Evolutionary conservation across 139 green algal species (phyloP).

Genomic region (Chlorella sp.): DNA sequence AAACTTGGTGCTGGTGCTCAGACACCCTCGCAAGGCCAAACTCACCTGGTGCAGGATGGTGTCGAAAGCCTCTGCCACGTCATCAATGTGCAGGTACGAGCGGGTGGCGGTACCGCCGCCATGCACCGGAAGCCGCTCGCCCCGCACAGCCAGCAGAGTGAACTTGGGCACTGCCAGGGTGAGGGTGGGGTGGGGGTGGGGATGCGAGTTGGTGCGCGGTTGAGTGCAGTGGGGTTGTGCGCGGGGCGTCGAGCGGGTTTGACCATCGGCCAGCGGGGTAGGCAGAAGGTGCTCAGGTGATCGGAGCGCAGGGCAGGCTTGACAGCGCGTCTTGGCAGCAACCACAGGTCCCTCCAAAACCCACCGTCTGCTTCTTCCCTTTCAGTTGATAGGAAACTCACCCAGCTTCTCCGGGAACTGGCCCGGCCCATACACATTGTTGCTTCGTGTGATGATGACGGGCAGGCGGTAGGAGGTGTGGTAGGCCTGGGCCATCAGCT

Average conservation of each 20-base stretch:
- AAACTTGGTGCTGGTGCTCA: background rate
- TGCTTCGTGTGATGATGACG: constrained; percentile 96
- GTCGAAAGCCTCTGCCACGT: constrained; percentile 95
- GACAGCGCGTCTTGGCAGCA: too few relatives aligned
- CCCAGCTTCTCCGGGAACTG: constrained; percentile 95
- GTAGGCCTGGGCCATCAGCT: constrained; percentile 97
- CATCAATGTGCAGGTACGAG: constrained; percentile 92
- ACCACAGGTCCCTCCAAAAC: too few relatives aligned
- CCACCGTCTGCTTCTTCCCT: too few relatives aligned
- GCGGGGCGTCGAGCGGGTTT: too few relatives aligned
- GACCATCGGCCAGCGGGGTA: background rate
- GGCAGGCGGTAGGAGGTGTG: constrained; percentile 86
- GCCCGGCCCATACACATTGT: constrained; percentile 99
- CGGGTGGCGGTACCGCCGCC: constrained; percentile 56
- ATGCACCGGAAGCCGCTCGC: constrained; percentile 78
- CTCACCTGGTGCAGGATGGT: constrained; percentile 81
- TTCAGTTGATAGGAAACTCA: too few relatives aligned
- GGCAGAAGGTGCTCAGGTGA: background rate
- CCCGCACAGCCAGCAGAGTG: constrained; percentile 73
- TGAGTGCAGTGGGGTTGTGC: background rate
- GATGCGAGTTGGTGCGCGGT: background rate
- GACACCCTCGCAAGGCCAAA: too few relatives aligned
- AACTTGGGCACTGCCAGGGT: constrained; percentile 59
- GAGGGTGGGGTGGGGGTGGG: background rate
- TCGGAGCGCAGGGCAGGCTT: background rate